Conservation (phyloP, 345 rosid species). For the Jatropha curcas region DNA sequence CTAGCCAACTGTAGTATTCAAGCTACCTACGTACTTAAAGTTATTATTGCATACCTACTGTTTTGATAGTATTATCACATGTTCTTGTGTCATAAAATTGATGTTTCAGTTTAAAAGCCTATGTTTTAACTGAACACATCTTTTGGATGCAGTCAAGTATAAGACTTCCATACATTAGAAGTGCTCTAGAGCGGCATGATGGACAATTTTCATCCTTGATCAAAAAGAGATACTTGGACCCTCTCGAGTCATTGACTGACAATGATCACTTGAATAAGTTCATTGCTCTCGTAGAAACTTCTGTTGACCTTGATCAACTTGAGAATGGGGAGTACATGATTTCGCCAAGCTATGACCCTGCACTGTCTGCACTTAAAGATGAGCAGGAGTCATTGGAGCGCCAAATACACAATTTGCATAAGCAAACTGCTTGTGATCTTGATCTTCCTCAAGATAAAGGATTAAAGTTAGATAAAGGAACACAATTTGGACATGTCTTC, state of each 20-base stretch:
- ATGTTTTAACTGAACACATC: conserved; percentile 19
- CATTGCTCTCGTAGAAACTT: conserved; percentile 77
- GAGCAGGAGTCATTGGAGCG: conserved; percentile 73
- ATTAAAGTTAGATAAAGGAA: conserved; percentile 85
- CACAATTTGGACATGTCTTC: conserved; percentile 95
- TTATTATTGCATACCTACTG: neutral
- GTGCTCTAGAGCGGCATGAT: conserved; percentile 60
- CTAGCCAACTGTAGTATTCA: neutral
- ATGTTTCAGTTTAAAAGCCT: neutral
- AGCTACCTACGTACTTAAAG: conserved; percentile 6
- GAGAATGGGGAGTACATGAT: conserved; percentile 97
- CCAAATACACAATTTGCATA: conserved; percentile 79
- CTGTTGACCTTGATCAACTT: conserved; percentile 93
- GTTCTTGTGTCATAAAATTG: neutral
- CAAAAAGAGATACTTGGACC: conserved; percentile 62
- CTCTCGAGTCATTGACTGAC: conserved; percentile 52
- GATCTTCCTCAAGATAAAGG: conserved; percentile 81
- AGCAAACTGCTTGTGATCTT: conserved; percentile 80
- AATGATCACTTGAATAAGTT: conserved; percentile 79
- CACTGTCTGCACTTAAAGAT: conserved; percentile 63
- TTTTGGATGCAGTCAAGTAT: conserved; percentile 68
- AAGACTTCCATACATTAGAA: conserved; percentile 80
- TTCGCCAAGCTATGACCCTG: conserved; percentile 77
- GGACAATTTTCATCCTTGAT: conserved; percentile 71
- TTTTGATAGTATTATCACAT: no score